Evolutionary conservation across 768 basidiomycete genomes (phyloP), one percentile per base, ranked within the genome.

Genomic region (Lactifluus hygrophoroides): DNA sequence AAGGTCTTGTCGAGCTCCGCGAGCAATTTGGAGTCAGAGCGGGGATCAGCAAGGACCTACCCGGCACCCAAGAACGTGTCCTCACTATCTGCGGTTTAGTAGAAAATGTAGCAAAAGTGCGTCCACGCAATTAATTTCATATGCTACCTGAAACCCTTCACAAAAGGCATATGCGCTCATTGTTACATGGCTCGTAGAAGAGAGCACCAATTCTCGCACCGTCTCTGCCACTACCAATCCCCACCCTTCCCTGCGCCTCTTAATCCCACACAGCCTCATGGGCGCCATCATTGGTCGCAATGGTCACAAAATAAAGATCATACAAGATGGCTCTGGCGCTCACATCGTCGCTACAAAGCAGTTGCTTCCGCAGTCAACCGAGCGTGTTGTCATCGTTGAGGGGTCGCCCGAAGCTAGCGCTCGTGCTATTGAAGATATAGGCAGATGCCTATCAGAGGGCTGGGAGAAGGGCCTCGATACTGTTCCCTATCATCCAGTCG

Each of bases 231-330:
- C 81, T 57, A 65, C 75, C 65, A 61, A 70, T 50, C 74, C 80
- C 51, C 84, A 88, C 73, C 93, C 94, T 58, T 90, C 94, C 61
- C 86, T 99, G 73, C 91, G 93, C 60, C 92, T 99, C 65, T 81
- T 99, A 68, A 94, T 99, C 77, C 94, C 94, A 44, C 96, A 99
- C 77, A 95, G 96, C 74, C 80, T 99, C 65, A 99, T 99, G 96
- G 96, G 96, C 54, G 93, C 92, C 60, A 88, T 99, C 76, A 97
- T 98, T 67, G 96, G 96, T 65, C 88, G 94, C 64, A 88, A 76
- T 53, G 96, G 96, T 66, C 84, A 90, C 71, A 97, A 95, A 83
- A 98, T 99, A 74, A 97, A 98, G 76, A 89, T 92, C 68, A 98
- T 99, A 70, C 96, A 99, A 70, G 94, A 97, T 72, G 76, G 80